Conservation (phyloP, 2,329 filamentous ascomycete genomes). For the Alternaria novae-zelandiae region DNA sequence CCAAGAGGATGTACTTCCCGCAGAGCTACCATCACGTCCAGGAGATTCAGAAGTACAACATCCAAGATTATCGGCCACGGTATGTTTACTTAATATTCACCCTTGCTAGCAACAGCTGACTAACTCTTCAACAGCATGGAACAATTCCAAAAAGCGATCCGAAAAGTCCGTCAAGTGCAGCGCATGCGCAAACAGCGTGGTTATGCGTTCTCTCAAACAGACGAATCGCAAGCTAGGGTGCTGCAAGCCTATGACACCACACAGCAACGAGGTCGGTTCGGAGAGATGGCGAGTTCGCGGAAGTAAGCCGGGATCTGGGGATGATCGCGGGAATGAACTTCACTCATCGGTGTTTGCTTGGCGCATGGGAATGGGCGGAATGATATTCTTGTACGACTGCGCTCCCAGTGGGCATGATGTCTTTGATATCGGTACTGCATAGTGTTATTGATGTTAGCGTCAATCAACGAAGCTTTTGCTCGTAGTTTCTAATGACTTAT, state of each 20-base stretch:
- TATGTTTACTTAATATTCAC: constrained; percentile 54
- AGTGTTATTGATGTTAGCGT: constrained; percentile 9
- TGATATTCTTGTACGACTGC: background rate
- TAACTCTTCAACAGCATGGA: constrained; percentile 74
- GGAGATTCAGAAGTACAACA: constrained; percentile 99
- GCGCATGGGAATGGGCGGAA: constrained; percentile 3
- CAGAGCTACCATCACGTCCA: constrained; percentile 98
- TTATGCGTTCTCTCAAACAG: constrained; percentile 96
- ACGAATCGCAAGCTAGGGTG: constrained; percentile 93
- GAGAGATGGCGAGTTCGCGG: constrained; percentile 81
- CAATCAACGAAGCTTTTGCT: background rate
- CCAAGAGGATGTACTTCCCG: constrained; percentile 95
- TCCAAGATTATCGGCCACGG: constrained; percentile 97
- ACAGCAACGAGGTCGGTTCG: constrained; percentile 85
- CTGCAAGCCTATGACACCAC: constrained; percentile 98
- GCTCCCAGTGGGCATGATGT: background rate
- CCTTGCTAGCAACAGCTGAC: background rate
- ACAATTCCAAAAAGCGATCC: constrained; percentile 99
- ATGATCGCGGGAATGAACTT: background rate
- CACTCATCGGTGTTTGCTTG: background rate
- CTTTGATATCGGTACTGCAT: constrained; percentile 7
- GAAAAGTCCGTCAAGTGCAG: constrained; percentile 97
- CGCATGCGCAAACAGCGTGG: constrained; percentile 99
- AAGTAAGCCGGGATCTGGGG: constrained; percentile 18
- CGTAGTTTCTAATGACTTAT: background rate